A percentile compares a stretch with the other conserved stretches of the same genome.
Conservation (phyloP, 1,284 basidiomycete species). For the Austroboletus olivaceoglutinosus region DNA sequence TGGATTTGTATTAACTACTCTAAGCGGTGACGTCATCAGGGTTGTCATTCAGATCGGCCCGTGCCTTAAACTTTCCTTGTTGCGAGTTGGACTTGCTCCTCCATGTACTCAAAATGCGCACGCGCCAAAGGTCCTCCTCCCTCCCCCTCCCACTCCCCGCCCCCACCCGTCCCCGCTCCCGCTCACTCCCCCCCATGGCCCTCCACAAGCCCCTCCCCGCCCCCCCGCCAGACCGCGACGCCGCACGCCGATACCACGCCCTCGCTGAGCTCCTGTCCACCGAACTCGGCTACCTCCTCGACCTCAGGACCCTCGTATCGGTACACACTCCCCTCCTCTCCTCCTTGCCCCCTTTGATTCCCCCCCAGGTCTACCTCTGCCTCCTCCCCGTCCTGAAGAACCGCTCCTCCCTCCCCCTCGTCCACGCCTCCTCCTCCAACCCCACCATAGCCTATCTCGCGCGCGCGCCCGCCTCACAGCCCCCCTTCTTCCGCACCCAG, state of each 20-base stretch:
- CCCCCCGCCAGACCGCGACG: conserved; percentile 35
- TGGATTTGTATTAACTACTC: conserved; percentile 49
- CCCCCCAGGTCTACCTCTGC: conserved; percentile 32
- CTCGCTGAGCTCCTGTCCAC: conserved; percentile 80
- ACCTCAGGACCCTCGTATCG: conserved; percentile 72
- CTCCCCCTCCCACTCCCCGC: conserved; percentile 27
- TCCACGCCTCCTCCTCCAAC: conserved; percentile 35
- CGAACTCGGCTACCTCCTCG: conserved; percentile 77
- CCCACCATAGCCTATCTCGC: conserved; percentile 40
- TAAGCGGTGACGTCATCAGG: conserved; percentile 15
- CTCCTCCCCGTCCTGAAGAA: conserved; percentile 31
- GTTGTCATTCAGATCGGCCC: neutral
- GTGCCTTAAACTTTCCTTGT: neutral
- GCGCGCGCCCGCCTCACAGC: conserved; percentile 27
- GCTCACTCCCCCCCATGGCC: conserved; percentile 36
- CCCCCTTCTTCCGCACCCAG: conserved; percentile 18
- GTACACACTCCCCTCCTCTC: conserved; percentile 36
- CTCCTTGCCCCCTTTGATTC: conserved; percentile 24
- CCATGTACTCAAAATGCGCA: conserved; percentile 19
- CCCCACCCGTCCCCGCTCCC: conserved; percentile 6
- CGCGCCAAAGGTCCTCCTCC: conserved; percentile 25
- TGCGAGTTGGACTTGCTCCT: neutral
- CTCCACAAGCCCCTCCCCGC: conserved; percentile 20
- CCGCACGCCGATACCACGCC: conserved; percentile 59
- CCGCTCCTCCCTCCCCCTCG: conserved; percentile 41